Evolutionary conservation across 371 early-diverging fungal genomes (phyloP).

Genomic region (Zopfochytrium polystomum): DNA sequence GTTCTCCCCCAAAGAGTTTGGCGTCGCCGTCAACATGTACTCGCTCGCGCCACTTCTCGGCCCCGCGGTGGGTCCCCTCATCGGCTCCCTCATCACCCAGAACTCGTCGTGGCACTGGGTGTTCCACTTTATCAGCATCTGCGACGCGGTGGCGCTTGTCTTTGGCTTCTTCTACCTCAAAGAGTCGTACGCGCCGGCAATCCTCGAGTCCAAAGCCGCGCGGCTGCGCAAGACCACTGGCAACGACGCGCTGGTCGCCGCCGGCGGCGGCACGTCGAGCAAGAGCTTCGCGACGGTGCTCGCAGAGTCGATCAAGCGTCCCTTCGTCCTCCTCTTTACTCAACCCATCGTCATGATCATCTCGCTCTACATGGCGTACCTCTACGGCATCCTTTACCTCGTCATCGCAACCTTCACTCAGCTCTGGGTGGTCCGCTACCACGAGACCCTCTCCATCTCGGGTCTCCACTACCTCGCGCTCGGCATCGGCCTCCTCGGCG

Average conservation of each 20-base stretch:
- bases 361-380: conserved; percentile 6
- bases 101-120: conserved; percentile 10
- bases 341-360: conserved; percentile 9
- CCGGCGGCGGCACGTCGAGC: too few relatives aligned
- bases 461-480: too few relatives aligned
- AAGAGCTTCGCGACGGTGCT: background rate
- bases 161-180: conserved; percentile 1
- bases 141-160: background rate
- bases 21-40: too few relatives aligned
- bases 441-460: too few relatives aligned
- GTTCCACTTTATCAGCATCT: conserved; percentile 13
- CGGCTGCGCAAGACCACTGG: background rate
- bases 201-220: background rate
- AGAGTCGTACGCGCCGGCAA: conserved; percentile 8
- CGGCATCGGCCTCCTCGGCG: too few relatives aligned
- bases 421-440: too few relatives aligned
- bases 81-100: too few relatives aligned
- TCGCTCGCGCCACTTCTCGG: too few relatives aligned
- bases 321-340: conserved; percentile 7
- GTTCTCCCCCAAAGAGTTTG: too few relatives aligned
- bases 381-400: too few relatives aligned
- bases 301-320: conserved; percentile 3
- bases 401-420: too few relatives aligned
- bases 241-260: background rate
- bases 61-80: too few relatives aligned